Conservation (phyloP, 2,329 filamentous ascomycete genomes). For the Lachnellula suecica region DNA sequence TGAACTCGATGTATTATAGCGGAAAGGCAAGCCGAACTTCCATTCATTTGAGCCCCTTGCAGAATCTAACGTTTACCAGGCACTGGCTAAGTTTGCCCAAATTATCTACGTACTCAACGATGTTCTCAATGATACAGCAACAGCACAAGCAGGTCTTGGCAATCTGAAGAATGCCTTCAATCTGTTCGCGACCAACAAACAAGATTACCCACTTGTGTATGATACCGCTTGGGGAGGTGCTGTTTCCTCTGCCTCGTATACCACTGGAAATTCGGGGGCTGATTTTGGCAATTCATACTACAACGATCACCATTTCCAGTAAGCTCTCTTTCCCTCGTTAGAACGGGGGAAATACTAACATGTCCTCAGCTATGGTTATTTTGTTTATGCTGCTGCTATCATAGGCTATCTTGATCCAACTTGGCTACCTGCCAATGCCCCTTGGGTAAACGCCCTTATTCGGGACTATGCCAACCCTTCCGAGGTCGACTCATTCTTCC, state of each 20-base stretch:
- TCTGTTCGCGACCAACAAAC: constrained; percentile 64
- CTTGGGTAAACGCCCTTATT: constrained; percentile 80
- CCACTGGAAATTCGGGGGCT: constrained; percentile 62
- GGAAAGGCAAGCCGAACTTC: constrained; percentile 61
- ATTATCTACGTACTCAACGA: constrained; percentile 66
- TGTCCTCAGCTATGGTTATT: constrained; percentile 67
- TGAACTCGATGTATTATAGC: constrained; percentile 89
- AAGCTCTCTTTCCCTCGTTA: background rate
- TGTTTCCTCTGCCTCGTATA: constrained; percentile 74
- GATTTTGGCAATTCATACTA: constrained; percentile 93
- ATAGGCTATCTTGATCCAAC: constrained; percentile 75
- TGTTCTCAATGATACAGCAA: constrained; percentile 55
- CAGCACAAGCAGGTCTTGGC: constrained; percentile 57
- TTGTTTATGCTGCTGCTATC: constrained; percentile 81
- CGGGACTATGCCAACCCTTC: constrained; percentile 81
- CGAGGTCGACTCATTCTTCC: constrained; percentile 70
- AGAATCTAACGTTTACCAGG: constrained; percentile 42
- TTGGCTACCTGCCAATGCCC: constrained; percentile 73
- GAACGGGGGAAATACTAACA: background rate
- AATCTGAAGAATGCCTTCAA: constrained; percentile 67
- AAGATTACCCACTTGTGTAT: constrained; percentile 65
- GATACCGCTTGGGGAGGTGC: constrained; percentile 76
- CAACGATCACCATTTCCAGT: constrained; percentile 72
- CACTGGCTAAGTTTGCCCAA: constrained; percentile 73
- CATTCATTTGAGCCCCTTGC: constrained; percentile 22